A percentile compares a stretch with the other conserved stretches of the same genome.
Evolutionary conservation across 140 eudicot genomes (phyloP).

Genomic region (Cichorium intybus): DNA sequence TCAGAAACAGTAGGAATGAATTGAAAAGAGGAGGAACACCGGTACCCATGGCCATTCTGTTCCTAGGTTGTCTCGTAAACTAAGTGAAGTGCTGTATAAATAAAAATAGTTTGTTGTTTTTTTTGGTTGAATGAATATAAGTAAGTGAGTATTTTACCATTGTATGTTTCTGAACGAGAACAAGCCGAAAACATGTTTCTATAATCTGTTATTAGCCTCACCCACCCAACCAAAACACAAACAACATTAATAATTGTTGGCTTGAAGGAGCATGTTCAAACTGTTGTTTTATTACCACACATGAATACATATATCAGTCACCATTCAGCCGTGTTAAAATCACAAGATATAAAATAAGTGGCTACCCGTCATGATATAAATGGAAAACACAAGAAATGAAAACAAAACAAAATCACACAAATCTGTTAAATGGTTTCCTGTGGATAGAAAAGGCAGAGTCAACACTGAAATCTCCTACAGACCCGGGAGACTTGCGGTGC

Average conservation of each 20-base stretch:
- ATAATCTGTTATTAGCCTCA: too few relatives aligned
- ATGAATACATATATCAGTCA: constrained; percentile 4
- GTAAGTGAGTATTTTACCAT: too few relatives aligned
- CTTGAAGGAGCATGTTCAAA: not conserved
- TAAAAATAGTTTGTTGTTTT: too few relatives aligned
- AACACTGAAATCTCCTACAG: constrained; percentile 62
- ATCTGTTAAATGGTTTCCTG: constrained; percentile 91
- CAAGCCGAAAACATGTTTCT: too few relatives aligned
- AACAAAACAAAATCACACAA: constrained; percentile 54
- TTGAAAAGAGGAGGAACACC: too few relatives aligned
- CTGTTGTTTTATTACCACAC: constrained; percentile 16
- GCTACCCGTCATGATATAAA: too few relatives aligned
- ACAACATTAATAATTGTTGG: too few relatives aligned
- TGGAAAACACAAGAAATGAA: not conserved
- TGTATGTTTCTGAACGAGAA: too few relatives aligned
- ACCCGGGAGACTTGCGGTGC: constrained; percentile 35
- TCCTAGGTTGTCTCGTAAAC: too few relatives aligned
- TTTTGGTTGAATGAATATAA: not conserved
- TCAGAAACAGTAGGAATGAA: too few relatives aligned
- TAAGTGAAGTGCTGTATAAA: not conserved
- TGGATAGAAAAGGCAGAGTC: constrained; percentile 64
- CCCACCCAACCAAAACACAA: not conserved
- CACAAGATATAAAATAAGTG: not conserved
- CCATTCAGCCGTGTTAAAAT: constrained; percentile 24
- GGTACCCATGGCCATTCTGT: too few relatives aligned